phyloP scores from a whole-genome alignment of 2,329 filamentous ascomycete species.

The Graphiopsis chlorocephala region DNA sequence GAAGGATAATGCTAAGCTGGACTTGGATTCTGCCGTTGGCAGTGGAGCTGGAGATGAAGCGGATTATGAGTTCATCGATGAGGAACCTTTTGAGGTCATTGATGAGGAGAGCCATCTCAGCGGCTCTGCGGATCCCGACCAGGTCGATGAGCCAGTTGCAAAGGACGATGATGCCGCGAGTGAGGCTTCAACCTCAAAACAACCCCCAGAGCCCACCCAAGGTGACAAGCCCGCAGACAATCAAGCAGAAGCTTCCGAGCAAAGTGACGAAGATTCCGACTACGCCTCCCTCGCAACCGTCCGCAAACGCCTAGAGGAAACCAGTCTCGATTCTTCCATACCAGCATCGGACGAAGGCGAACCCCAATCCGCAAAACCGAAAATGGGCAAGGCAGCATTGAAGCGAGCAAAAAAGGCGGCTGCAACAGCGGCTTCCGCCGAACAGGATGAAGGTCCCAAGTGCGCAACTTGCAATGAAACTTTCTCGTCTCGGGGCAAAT shows the following conservation, averaged over 20 bases:
- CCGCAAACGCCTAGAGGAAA: slow-evolving; percentile 37
- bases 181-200: slow-evolving; percentile 5
- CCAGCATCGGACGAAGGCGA: slow-evolving; percentile 24
- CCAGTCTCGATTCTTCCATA: slow-evolving; percentile 32
- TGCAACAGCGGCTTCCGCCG: slow-evolving; percentile 39
- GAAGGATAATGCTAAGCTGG: slow-evolving; percentile 67
- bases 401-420: slow-evolving; percentile 49
- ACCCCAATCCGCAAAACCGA: slow-evolving; percentile 29
- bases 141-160: slow-evolving; percentile 1
- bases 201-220: not conserved
- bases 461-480: slow-evolving; percentile 75
- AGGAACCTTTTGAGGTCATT: slow-evolving; percentile 25
- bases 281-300: slow-evolving; percentile 44
- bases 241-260: slow-evolving; percentile 12
- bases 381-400: slow-evolving; percentile 48
- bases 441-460: slow-evolving; percentile 52
- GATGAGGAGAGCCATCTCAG: slow-evolving; percentile 21
- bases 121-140: not conserved
- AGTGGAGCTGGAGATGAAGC: slow-evolving; percentile 35
- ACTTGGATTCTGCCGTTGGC: slow-evolving; percentile 29
- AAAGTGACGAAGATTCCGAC: slow-evolving; percentile 36
- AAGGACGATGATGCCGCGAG: slow-evolving; percentile 13
- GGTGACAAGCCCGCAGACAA: not conserved
- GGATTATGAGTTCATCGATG: slow-evolving; percentile 25
- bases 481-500: slow-evolving; percentile 70